Evolutionary conservation across 805 yeast species (phyloP).

Genomic region (Nakazawaea wickerhamii): DNA sequence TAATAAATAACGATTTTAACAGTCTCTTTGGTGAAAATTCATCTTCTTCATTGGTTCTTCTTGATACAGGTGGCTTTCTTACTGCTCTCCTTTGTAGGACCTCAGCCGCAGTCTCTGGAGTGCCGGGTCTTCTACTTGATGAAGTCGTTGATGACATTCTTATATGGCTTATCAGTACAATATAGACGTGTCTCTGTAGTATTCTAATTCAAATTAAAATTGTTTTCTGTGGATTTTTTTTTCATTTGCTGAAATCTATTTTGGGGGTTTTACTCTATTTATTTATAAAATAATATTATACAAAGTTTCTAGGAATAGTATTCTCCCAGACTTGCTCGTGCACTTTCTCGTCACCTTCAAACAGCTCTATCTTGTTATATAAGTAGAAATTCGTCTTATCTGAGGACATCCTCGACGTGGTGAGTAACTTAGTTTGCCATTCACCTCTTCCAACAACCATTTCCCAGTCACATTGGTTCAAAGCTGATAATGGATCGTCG

Average conservation of each 20-base stretch:
- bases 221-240: too few relatives aligned
- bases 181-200: too few relatives aligned
- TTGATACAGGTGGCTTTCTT: conserved; percentile 5
- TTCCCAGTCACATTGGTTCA: conserved; percentile 34
- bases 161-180: too few relatives aligned
- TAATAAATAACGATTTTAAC: conserved; percentile 18
- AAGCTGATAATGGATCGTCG: conserved; percentile 34
- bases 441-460: conserved; percentile 36
- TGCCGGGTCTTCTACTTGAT: background rate
- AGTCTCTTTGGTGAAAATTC: conserved; percentile 16
- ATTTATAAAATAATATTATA: conserved; percentile 2
- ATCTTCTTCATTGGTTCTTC: conserved; percentile 16
- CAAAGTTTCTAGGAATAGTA: conserved; percentile 28
- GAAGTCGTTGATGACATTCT: background rate
- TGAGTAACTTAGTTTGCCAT: conserved; percentile 33
- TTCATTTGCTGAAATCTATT: background rate
- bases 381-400: conserved; percentile 30
- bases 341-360: conserved; percentile 26
- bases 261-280: background rate
- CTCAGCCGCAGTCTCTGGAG: background rate
- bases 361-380: conserved; percentile 28
- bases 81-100: conserved; percentile 1
- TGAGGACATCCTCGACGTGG: conserved; percentile 26
- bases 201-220: too few relatives aligned
- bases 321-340: conserved; percentile 31